Evolutionary conservation across 2,329 filamentous ascomycete genomes (phyloP).

Genomic region (Stagonosporopsis chrysanthemi): DNA sequence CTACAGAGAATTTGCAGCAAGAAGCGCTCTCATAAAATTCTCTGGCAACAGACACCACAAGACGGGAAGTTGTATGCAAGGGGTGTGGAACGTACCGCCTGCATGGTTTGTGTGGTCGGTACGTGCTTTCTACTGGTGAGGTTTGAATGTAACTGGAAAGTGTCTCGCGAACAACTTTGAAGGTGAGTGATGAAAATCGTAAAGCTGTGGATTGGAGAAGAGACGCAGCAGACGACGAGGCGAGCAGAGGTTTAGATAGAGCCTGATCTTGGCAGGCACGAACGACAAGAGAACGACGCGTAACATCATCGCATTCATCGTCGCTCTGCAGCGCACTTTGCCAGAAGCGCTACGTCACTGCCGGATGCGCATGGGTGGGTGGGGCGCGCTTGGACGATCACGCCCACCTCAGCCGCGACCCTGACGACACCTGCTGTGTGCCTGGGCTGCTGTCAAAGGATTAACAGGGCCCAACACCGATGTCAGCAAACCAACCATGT

Average conservation of each 20-base stretch:
- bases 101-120: slow-evolving; percentile 9
- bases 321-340: slow-evolving; percentile 29
- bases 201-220: slow-evolving; percentile 10
- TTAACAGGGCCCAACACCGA: slow-evolving; percentile 23
- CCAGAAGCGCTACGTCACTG: slow-evolving; percentile 37
- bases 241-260: slow-evolving; percentile 30
- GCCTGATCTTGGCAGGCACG: slow-evolving; percentile 45
- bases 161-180: slow-evolving; percentile 19
- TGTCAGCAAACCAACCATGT: slow-evolving; percentile 35
- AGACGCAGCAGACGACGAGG: slow-evolving; percentile 23
- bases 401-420: slow-evolving; percentile 15
- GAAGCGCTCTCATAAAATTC: not conserved
- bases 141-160: not conserved
- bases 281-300: slow-evolving; percentile 31
- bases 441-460: slow-evolving; percentile 11
- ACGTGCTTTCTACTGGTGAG: slow-evolving; percentile 5
- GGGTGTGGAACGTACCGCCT: slow-evolving; percentile 12
- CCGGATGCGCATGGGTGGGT: slow-evolving; percentile 33
- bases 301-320: slow-evolving; percentile 37
- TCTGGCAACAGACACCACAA: not conserved
- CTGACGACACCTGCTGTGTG: slow-evolving; percentile 27
- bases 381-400: slow-evolving; percentile 20
- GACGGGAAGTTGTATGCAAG: not conserved
- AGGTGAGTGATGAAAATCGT: slow-evolving; percentile 2
- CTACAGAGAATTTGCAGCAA: not conserved